Conservation (phyloP, 257 asterid genomes). For the Nicotiana otophora region DNA sequence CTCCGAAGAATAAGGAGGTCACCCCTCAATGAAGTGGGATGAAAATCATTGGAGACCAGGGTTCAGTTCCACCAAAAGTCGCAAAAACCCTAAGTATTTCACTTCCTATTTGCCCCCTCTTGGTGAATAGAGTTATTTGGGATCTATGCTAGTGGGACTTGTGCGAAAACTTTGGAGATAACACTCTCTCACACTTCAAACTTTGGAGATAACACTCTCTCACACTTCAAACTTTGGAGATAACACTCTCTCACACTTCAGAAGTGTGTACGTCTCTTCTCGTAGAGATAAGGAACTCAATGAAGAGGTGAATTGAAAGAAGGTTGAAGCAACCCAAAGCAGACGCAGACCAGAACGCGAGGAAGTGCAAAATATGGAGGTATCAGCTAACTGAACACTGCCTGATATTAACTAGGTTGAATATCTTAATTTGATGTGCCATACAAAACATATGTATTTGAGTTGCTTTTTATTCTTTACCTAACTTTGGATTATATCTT, state of each 20-base stretch:
- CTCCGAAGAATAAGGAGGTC: background rate
- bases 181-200: background rate
- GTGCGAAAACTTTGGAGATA: background rate
- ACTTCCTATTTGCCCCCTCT: background rate
- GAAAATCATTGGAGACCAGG: background rate
- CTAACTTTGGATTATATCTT: background rate
- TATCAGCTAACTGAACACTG: background rate
- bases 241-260: too few relatives aligned
- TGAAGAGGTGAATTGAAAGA: background rate
- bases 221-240: background rate
- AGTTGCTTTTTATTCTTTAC: background rate
- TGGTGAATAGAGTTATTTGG: background rate
- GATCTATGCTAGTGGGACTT: background rate
- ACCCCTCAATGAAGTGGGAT: background rate
- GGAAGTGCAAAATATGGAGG: background rate
- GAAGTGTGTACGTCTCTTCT: background rate
- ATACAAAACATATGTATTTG: background rate
- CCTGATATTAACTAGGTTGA: background rate
- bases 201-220: background rate
- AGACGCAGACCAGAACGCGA: background rate
- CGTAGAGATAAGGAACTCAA: background rate
- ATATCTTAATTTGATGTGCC: background rate
- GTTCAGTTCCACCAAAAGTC: background rate
- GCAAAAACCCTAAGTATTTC: too few relatives aligned
- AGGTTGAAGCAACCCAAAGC: background rate